Evolutionary conservation across 2,329 filamentous ascomycete species (phyloP), one percentile per base, ranked within the genome.

Genomic region (Talaromyces islandicus): DNA sequence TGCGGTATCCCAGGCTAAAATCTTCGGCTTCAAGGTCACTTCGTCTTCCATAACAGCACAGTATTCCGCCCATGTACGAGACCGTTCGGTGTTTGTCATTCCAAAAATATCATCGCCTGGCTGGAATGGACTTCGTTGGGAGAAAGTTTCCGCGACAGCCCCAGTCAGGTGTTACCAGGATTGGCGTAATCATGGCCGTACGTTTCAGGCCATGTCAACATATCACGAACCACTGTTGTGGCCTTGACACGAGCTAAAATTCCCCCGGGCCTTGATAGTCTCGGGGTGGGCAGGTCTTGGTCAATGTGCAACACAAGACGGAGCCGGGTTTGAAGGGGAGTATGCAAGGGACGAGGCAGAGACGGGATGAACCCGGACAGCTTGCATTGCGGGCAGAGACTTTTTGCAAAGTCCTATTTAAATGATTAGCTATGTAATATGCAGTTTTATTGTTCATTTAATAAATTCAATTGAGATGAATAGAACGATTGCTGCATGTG

Each of bases 291-390:
- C 27, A 14, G 14, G 9, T 50, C 43, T 27, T 59, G 32, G 21
- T 53, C 57, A 27, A 59, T 29, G 27, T 54, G 27, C 46, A 48
- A 41, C 7, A 46, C 57, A 6, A 14, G 67, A 57, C n/a, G 58
- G 70, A 62, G 60, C 66, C 64, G 59, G 71, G 64, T 64, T 69
- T 77, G 55, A 41, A 52, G 64, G 65, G 30, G 64, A 65, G 51
- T 66, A 67, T 14, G 65, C 30, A 7, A 48, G 19, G 7, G 55
- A n/a, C n/a, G 52, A 35, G 24, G 55, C 21, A 12, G 60, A 57
- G 43, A 65, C 60, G n/a, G 66, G 64, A 35, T 68, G 66, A 48
- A 68, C 24, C 29, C 65, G 67, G 50, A 68, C 62, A 55, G 66
- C 66, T 61, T 65, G 62, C 66, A 68, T 68, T 58, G 35, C 24